Conservation (phyloP, 805 yeast species). For the Wickerhamiella siamensis region DNA sequence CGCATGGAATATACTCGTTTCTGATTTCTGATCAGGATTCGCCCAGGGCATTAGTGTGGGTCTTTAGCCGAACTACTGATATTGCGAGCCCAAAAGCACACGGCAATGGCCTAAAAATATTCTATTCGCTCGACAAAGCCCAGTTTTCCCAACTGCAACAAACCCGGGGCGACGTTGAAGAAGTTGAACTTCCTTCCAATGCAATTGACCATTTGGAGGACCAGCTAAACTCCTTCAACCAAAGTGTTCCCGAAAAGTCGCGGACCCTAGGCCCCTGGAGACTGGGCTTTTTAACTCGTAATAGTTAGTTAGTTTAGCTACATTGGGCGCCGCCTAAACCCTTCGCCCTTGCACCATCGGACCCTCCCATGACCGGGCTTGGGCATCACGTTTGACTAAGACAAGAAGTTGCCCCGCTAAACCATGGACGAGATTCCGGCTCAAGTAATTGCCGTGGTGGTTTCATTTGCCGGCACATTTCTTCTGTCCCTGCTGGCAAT, state of each 20-base stretch:
- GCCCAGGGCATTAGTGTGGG: slow-evolving; percentile 29
- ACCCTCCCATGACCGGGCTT: no score
- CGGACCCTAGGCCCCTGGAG: slow-evolving; percentile 20
- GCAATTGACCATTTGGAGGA: slow-evolving; percentile 24
- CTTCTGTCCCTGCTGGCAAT: slow-evolving; percentile 8
- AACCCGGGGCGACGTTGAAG: slow-evolving; percentile 31
- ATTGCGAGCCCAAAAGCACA: slow-evolving; percentile 16
- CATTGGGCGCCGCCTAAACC: no score
- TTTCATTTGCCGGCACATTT: slow-evolving; percentile 9
- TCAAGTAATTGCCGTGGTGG: slow-evolving; percentile 3
- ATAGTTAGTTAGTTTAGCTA: no score
- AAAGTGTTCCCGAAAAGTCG: slow-evolving; percentile 25
- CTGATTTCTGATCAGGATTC: slow-evolving; percentile 5
- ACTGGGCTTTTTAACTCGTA: slow-evolving; percentile 20
- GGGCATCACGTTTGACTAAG: no score
- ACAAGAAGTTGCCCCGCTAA: no score
- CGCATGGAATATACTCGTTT: slow-evolving; percentile 24
- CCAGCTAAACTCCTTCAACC: slow-evolving; percentile 22
- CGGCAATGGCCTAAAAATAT: slow-evolving; percentile 33
- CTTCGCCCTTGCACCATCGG: no score
- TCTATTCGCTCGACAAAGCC: slow-evolving; percentile 27
- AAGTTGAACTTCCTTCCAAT: slow-evolving; percentile 23
- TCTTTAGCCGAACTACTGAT: slow-evolving; percentile 33
- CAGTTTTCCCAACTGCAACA: slow-evolving; percentile 21
- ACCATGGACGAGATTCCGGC: slow-evolving; percentile 1